phyloP scores from a whole-genome alignment of 2,329 filamentous ascomycete genomes.

The Thyridium curvatum region DNA sequence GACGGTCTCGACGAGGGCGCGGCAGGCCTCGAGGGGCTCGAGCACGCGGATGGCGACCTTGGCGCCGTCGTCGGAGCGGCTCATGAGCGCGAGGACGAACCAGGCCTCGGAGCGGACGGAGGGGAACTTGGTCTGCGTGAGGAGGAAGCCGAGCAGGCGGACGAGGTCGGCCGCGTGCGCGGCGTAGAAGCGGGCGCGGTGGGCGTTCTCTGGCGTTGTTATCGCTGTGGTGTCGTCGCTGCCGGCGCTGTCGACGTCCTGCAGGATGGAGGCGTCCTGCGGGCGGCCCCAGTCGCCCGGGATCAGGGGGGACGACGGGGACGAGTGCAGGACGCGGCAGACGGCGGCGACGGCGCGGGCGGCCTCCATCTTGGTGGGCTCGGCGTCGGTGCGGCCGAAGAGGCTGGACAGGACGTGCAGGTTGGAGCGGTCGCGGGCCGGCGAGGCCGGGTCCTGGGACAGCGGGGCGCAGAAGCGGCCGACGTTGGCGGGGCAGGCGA shows the following conservation, averaged over 20 bases:
- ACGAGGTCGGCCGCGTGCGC: conserved; percentile 31
- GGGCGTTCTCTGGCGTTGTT: background rate
- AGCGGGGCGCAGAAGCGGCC: conserved; percentile 37
- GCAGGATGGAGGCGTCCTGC: conserved; percentile 9
- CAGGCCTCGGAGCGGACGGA: conserved; percentile 53
- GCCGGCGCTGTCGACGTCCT: no score
- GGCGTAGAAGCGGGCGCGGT: conserved; percentile 35
- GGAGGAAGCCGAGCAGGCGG: conserved; percentile 41
- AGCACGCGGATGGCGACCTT: conserved; percentile 36
- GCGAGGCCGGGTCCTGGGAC: conserved; percentile 26
- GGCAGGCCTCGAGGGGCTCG: conserved; percentile 32
- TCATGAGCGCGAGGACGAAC: conserved; percentile 58
- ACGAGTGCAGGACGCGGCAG: conserved; percentile 48
- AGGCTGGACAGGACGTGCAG: conserved; percentile 31
- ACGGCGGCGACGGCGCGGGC: conserved; percentile 45
- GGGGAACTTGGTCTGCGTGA: conserved; percentile 53
- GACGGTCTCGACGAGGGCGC: conserved; percentile 39
- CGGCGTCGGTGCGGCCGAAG: conserved; percentile 36
- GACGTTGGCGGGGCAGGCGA: conserved; percentile 46
- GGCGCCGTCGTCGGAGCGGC: conserved; percentile 43
- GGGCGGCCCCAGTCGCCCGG: conserved; percentile 25
- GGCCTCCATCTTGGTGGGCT: conserved; percentile 54
- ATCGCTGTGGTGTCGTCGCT: conserved; percentile 4
- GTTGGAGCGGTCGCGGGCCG: conserved; percentile 22
- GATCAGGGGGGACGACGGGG: conserved; percentile 15